These are phyloP conservation scores for Trichoderma virens DNA, from an alignment of 495 filamentous ascomycete species.

Conservation along the genomic window DNA sequence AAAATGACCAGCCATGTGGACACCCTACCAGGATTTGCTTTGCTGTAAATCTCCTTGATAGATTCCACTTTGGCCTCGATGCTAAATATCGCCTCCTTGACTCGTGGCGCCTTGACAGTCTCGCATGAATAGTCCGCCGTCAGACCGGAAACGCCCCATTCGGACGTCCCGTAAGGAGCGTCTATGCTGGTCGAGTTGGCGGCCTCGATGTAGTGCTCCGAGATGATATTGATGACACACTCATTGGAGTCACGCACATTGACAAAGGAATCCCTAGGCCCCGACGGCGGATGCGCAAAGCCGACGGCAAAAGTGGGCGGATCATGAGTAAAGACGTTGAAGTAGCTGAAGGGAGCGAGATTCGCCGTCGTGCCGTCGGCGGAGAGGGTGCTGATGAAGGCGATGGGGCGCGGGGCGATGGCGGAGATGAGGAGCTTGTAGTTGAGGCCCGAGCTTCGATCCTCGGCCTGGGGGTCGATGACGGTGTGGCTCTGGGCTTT, in stretches of 20 bases:
- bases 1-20: conserved; percentile 67
- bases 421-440: conserved; percentile 90
- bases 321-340: conserved; percentile 77
- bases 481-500: conserved; percentile 52
- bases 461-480: conserved; percentile 74
- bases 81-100: conserved; percentile 72
- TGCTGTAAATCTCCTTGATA: conserved; percentile 68
- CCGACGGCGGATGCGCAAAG: conserved; percentile 44
- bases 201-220: conserved; percentile 78
- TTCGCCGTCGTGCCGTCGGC: conserved; percentile 46
- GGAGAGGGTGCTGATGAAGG: conserved; percentile 44
- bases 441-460: conserved; percentile 61
- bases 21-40: conserved; percentile 58
- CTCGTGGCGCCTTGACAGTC: conserved; percentile 63
- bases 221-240: conserved; percentile 81
- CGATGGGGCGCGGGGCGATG: conserved; percentile 74
- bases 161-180: conserved; percentile 66
- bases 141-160: conserved; percentile 76
- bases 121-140: conserved; percentile 55
- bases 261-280: conserved; percentile 65
- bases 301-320: conserved; percentile 85
- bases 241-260: conserved; percentile 67
- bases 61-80: conserved; percentile 73
- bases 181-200: conserved; percentile 76
- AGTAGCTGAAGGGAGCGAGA: conserved; percentile 82